phyloP scores from a whole-genome alignment of 179 eudicot species.

The Silene noctiflora region DNA sequence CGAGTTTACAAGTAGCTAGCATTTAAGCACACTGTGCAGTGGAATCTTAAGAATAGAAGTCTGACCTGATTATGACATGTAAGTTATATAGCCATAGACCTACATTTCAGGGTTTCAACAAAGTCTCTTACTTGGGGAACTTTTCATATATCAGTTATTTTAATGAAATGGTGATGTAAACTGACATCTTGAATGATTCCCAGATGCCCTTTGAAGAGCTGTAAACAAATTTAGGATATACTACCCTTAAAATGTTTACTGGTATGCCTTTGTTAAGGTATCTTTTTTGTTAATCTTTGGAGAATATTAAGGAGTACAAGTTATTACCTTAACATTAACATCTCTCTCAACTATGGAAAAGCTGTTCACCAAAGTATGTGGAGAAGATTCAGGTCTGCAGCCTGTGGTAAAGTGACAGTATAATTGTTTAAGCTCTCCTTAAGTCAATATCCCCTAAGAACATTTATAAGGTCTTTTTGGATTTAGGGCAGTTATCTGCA shows the following conservation, averaged over 20 bases:
- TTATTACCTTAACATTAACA: constrained; percentile 12
- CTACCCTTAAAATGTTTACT: constrained; percentile 12
- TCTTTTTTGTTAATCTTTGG: constrained; percentile 15
- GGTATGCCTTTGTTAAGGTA: constrained; percentile 15
- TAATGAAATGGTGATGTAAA: constrained; percentile 6
- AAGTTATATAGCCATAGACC: not conserved
- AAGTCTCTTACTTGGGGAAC: not conserved
- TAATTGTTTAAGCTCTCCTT: constrained; percentile 14
- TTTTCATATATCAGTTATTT: not conserved
- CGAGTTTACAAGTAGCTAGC: not conserved
- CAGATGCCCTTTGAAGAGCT: constrained; percentile 23
- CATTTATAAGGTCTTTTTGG: not conserved
- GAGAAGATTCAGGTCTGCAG: constrained; percentile 17
- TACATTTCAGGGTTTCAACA: not conserved
- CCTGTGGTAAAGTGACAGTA: constrained; percentile 12
- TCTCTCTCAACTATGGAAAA: constrained; percentile 19
- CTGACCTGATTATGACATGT: not conserved
- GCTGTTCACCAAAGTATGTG: constrained; percentile 15
- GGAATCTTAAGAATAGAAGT: not conserved
- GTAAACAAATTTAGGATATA: constrained; percentile 16
- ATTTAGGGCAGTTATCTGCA: constrained; percentile 2
- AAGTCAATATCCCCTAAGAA: constrained; percentile 5
- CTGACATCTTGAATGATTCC: constrained; percentile 21
- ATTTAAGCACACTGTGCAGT: not conserved
- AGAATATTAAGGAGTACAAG: constrained; percentile 3